A percentile compares a stretch with the other conserved stretches of the same genome.
These are phyloP conservation scores for Posidonia oceanica DNA, from an alignment of 116 monocot species.

Conservation along the genomic window DNA sequence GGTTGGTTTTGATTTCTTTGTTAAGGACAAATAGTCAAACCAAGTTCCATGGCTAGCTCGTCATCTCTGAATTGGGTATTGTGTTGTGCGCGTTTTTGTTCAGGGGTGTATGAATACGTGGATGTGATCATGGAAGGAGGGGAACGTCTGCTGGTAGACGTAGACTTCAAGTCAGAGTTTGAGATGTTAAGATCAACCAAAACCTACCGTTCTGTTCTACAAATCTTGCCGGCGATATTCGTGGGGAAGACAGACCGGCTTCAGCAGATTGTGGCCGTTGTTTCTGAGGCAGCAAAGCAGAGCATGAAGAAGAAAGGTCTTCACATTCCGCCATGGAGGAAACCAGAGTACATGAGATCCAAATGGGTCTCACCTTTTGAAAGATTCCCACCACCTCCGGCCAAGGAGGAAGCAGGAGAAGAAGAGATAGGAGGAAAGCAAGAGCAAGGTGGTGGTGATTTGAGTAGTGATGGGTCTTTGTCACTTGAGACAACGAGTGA, in stretches of 20 bases:
- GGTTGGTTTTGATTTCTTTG: too few relatives aligned
- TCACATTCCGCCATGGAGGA: conserved; percentile 88
- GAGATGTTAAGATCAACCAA: conserved; percentile 89
- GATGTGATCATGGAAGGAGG: conserved; percentile 51
- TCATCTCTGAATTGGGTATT: not conserved
- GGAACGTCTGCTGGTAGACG: conserved; percentile 48
- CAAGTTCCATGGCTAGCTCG: too few relatives aligned
- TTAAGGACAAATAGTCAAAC: too few relatives aligned
- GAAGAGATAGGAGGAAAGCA: too few relatives aligned
- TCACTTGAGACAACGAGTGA: not conserved
- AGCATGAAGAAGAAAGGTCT: conserved; percentile 86
- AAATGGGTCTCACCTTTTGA: conserved; percentile 66
- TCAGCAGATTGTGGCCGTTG: conserved; percentile 51
- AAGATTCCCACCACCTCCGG: not conserved
- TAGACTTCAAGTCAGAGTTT: conserved; percentile 89
- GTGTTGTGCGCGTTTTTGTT: not conserved
- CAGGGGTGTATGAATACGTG: conserved; percentile 88
- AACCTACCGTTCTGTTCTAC: conserved; percentile 50
- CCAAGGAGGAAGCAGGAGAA: not conserved
- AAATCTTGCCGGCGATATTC: conserved; percentile 70
- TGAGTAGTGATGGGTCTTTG: not conserved
- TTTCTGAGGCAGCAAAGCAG: conserved; percentile 59
- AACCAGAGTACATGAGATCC: conserved; percentile 74
- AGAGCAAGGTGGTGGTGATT: not conserved
- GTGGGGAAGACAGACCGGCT: conserved; percentile 64